Percentiles rank a stretch among this genome's conserved stretches.
phyloP scores from a whole-genome alignment of 306 rosid species.

The Inga laurina region DNA sequence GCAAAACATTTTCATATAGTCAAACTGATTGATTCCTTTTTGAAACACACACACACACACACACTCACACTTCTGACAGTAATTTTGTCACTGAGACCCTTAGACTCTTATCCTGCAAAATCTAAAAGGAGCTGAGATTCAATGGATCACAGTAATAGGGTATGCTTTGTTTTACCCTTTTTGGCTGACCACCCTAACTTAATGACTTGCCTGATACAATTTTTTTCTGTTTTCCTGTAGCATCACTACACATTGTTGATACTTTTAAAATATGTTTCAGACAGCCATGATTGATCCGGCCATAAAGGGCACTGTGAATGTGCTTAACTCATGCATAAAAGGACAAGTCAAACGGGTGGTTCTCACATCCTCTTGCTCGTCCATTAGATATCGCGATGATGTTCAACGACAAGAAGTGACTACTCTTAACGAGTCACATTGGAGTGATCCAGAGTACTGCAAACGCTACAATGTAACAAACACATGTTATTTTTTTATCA shows the following conservation, averaged over 20 bases:
- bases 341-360: conserved; percentile 70
- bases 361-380: conserved; percentile 85
- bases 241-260: not conserved
- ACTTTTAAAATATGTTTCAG: conserved; percentile 35
- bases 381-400: conserved; percentile 69
- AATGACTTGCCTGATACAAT: not conserved
- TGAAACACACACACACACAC: not conserved
- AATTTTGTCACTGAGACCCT: not conserved
- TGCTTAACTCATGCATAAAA: conserved; percentile 65
- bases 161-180: not conserved
- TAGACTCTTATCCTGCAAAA: not conserved
- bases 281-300: conserved; percentile 70
- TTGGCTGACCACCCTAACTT: too few species aligned
- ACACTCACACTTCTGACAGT: too few species aligned
- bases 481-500: not conserved
- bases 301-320: conserved; percentile 70
- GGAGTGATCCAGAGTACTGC: conserved; percentile 83
- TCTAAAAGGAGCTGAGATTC: not conserved
- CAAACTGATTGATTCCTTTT: not conserved
- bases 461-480: conserved; percentile 56
- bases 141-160: not conserved
- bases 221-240: not conserved
- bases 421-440: conserved; percentile 77
- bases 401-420: conserved; percentile 35
- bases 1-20: too few species aligned